Evolutionary conservation across 805 yeast species (phyloP).

Genomic region (Kockiozyma suomiensis): DNA sequence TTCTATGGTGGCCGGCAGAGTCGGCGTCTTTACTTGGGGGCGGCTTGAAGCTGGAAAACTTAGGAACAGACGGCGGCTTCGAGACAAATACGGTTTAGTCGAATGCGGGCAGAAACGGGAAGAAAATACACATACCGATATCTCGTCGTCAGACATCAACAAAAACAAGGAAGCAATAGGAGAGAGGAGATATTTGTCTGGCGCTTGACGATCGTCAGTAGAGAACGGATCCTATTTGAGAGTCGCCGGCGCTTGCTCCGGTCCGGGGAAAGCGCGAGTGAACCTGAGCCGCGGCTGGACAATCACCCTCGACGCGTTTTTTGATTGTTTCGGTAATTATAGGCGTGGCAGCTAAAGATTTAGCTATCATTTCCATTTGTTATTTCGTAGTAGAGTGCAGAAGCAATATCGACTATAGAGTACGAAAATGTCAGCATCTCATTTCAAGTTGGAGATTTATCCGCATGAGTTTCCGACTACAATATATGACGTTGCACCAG

Average conservation of each 20-base stretch:
- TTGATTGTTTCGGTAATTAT: too few relatives aligned
- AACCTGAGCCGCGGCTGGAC: too few relatives aligned
- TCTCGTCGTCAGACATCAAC: background rate
- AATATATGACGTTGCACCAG: slow-evolving; percentile 26
- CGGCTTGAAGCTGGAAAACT: slow-evolving; percentile 29
- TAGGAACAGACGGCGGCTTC: slow-evolving; percentile 18
- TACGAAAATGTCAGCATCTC: background rate
- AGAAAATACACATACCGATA: background rate
- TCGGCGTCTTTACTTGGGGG: background rate
- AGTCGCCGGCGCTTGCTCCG: too few relatives aligned
- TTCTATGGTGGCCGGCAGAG: background rate
- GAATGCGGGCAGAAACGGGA: background rate
- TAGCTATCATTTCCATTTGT: too few relatives aligned
- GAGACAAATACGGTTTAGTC: background rate
- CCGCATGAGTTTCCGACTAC: slow-evolving; percentile 23
- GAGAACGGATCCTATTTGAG: too few relatives aligned
- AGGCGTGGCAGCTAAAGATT: too few relatives aligned
- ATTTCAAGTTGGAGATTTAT: background rate
- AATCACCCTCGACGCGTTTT: too few relatives aligned
- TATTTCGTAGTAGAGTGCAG: too few relatives aligned
- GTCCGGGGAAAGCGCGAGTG: too few relatives aligned
- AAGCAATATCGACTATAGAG: too few relatives aligned
- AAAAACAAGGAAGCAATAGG: background rate
- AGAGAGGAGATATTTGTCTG: background rate
- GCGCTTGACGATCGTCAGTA: background rate